These are phyloP conservation scores for Thuidium tamariscinum DNA, from an alignment of 225 moss, liverwort and hornwort species.

Conservation along the genomic window DNA sequence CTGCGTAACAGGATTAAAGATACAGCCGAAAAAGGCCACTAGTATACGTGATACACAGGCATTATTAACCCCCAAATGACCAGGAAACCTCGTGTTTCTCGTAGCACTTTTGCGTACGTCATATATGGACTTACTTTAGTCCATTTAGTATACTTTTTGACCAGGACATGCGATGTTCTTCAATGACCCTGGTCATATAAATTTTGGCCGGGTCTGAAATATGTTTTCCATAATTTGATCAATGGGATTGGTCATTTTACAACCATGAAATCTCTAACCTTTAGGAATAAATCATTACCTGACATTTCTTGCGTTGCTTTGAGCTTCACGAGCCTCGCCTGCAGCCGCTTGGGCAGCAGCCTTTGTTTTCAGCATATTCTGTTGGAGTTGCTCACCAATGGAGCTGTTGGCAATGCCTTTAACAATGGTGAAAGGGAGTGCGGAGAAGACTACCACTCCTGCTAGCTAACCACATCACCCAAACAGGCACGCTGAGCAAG, in stretches of 20 bases:
- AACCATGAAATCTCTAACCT: not conserved
- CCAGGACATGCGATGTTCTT: not conserved
- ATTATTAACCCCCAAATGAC: not conserved
- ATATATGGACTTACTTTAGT: not conserved
- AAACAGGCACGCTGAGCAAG: not conserved
- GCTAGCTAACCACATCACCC: slow-evolving; percentile 59
- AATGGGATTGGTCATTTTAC: not conserved
- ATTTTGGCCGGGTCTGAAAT: not conserved
- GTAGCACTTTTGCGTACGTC: not conserved
- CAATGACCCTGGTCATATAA: not conserved
- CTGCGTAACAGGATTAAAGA: not conserved
- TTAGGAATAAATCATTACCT: slow-evolving; percentile 19
- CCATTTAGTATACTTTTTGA: not conserved
- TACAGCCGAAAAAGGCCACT: not conserved
- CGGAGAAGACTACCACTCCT: slow-evolving; percentile 89
- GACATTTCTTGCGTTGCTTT: slow-evolving; percentile 40
- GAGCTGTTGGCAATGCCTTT: slow-evolving; percentile 93
- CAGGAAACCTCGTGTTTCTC: not conserved
- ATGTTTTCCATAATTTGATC: not conserved
- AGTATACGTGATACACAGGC: not conserved
- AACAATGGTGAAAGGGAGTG: slow-evolving; percentile 85
- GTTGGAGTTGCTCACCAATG: slow-evolving; percentile 70
- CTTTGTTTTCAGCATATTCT: slow-evolving; percentile 66
- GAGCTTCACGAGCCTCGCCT: slow-evolving; percentile 50
- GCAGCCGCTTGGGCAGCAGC: slow-evolving; percentile 40